These are phyloP conservation scores for Volvox africanus DNA, from an alignment of 139 green algal genomes.

Conservation along the genomic window DNA sequence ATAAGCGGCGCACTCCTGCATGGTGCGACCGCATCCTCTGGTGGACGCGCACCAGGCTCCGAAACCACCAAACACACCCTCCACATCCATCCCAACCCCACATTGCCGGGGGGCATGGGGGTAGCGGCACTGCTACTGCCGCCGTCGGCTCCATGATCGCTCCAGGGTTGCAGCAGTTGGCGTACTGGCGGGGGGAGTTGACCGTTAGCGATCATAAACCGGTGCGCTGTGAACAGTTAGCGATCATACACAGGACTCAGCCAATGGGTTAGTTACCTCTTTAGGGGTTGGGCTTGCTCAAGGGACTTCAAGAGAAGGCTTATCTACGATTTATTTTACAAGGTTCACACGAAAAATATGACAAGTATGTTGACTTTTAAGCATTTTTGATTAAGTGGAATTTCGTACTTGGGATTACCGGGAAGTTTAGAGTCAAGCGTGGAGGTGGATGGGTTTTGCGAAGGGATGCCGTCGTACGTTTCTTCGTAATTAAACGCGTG, in stretches of 20 bases:
- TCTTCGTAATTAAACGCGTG: too few relatives aligned
- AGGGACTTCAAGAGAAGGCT: too few relatives aligned
- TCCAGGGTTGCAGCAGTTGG: conserved; percentile 66
- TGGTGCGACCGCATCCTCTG: conserved; percentile 89
- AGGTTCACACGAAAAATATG: too few relatives aligned
- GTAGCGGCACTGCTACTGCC: not conserved
- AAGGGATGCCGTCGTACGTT: too few relatives aligned
- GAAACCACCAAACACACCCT: not conserved
- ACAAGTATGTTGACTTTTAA: too few relatives aligned
- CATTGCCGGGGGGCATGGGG: not conserved
- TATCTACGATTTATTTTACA: too few relatives aligned
- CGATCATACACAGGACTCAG: conserved; percentile 69
- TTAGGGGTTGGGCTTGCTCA: too few relatives aligned
- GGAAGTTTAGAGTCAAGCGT: too few relatives aligned
- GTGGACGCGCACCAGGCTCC: not conserved
- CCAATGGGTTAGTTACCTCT: too few relatives aligned
- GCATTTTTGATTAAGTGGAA: too few relatives aligned
- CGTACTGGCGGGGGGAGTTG: conserved; percentile 69
- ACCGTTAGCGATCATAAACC: conserved; percentile 81
- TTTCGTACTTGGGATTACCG: too few relatives aligned
- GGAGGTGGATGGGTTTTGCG: too few relatives aligned
- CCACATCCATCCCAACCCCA: not conserved
- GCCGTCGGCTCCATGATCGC: not conserved
- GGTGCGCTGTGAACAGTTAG: conserved; percentile 51
- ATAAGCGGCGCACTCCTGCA: conserved; percentile 84